Evolutionary conservation across 108 stramenopile species (phyloP).

Genomic region (Cylindrotheca fusiformis): DNA sequence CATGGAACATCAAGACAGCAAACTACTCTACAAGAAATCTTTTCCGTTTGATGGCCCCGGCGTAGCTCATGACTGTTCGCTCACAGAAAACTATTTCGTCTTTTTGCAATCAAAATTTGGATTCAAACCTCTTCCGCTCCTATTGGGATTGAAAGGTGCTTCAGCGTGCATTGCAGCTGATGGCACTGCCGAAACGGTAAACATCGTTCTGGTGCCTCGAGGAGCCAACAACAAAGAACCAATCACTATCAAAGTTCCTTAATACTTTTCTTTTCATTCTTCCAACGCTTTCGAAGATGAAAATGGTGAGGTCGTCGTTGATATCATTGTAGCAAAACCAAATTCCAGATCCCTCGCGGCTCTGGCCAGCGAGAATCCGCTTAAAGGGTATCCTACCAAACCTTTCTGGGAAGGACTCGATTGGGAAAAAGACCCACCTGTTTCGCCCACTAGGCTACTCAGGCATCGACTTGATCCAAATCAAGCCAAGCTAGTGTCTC

Average conservation of each 20-base stretch:
- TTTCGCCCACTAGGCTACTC: neutral
- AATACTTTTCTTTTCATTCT: constrained; percentile 40
- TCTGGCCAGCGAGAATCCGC: neutral
- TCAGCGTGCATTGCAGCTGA: constrained; percentile 30
- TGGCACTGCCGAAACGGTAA: constrained; percentile 12
- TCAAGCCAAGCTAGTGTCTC: constrained; percentile 2
- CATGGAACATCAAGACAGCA: constrained; percentile 23
- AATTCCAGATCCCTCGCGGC: constrained; percentile 6
- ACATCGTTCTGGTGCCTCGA: constrained; percentile 28
- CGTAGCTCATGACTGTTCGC: constrained; percentile 34
- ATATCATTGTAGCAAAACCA: constrained; percentile 25
- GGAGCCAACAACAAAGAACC: constrained; percentile 7
- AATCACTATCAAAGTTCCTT: constrained; percentile 21
- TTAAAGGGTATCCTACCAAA: neutral
- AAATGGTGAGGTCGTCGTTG: constrained; percentile 40
- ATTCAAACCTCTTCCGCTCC: constrained; percentile 12
- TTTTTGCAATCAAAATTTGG: constrained; percentile 11
- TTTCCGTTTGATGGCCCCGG: constrained; percentile 21
- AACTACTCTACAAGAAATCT: constrained; percentile 4
- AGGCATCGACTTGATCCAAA: constrained; percentile 22
- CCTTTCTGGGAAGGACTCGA: constrained; percentile 34
- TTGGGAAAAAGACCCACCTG: neutral
- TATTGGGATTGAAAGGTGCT: constrained; percentile 34
- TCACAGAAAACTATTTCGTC: constrained; percentile 41
- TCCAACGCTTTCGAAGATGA: constrained; percentile 51